phyloP scores from a whole-genome alignment of 2,329 filamentous ascomycete genomes.

The Epicoccum sorghinum region DNA sequence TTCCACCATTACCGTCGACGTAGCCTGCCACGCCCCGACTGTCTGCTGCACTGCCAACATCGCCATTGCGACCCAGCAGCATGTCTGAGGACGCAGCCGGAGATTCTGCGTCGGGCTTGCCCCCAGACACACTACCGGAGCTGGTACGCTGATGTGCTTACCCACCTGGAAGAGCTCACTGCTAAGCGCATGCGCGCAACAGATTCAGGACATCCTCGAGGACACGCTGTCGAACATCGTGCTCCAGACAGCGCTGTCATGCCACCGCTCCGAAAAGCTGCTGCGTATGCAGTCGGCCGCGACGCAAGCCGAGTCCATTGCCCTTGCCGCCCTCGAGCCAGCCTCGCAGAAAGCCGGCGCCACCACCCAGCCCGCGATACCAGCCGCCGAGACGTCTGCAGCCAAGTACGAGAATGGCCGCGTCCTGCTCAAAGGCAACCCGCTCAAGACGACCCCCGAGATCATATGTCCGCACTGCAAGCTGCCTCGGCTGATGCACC shows the following conservation, averaged over 20 bases:
- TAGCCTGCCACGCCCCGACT: conserved; percentile 15
- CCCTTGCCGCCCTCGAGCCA: conserved; percentile 44
- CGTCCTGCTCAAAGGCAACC: conserved; percentile 73
- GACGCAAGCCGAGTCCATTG: conserved; percentile 50
- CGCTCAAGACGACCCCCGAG: conserved; percentile 71
- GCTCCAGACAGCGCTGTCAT: conserved; percentile 74
- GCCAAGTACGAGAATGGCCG: conserved; percentile 73
- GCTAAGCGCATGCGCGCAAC: conserved; percentile 27
- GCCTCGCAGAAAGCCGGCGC: conserved; percentile 39
- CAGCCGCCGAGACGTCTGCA: conserved; percentile 65
- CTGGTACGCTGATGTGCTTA: conserved; percentile 33
- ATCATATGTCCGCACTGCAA: conserved; percentile 77
- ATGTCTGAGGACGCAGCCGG: conserved; percentile 47
- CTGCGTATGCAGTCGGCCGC: conserved; percentile 69
- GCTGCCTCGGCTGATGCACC: conserved; percentile 74
- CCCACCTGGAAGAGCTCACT: conserved; percentile 23
- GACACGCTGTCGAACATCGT: conserved; percentile 78
- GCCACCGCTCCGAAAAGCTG: conserved; percentile 79
- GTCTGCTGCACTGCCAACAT: conserved; percentile 19
- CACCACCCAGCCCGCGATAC: conserved; percentile 59
- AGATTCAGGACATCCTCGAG: conserved; percentile 64
- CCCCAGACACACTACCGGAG: conserved; percentile 37
- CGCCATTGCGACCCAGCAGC: conserved; percentile 29
- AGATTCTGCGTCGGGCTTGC: conserved; percentile 32
- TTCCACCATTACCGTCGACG: conserved; percentile 16